Evolutionary conservation across 768 basidiomycete species (phyloP).

Genomic region (Termitomyces sp.): DNA sequence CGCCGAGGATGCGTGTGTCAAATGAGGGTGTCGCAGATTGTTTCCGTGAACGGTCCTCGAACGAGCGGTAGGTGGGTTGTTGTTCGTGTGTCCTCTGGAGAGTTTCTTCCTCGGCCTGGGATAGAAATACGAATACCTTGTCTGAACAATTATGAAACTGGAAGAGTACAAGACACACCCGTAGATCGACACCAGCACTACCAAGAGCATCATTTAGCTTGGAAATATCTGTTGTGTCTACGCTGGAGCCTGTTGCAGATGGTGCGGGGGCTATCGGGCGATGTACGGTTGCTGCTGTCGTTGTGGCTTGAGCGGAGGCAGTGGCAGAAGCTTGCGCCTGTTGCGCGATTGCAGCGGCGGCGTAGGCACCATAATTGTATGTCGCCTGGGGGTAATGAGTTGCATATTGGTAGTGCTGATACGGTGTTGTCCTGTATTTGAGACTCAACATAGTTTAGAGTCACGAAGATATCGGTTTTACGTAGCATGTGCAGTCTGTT

Average conservation of each 20-base stretch:
- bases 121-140: neutral
- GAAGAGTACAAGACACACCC: conserved; percentile 35
- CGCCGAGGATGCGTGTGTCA: conserved; percentile 56
- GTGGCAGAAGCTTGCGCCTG: conserved; percentile 15
- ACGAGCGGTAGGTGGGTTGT: conserved; percentile 56
- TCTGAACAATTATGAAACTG: neutral
- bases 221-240: conserved; percentile 68
- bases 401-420: conserved; percentile 44
- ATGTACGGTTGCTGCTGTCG: conserved; percentile 17
- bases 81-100: conserved; percentile 62
- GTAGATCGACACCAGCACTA: conserved; percentile 82
- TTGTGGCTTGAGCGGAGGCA: conserved; percentile 17
- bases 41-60: conserved; percentile 75
- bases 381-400: conserved; percentile 39
- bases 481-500: conserved; percentile 44
- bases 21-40: conserved; percentile 68
- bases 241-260: conserved; percentile 23
- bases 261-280: conserved; percentile 9
- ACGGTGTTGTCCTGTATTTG: conserved; percentile 35
- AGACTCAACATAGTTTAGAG: conserved; percentile 13
- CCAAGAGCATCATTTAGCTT: conserved; percentile 81
- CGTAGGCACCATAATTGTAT: conserved; percentile 39
- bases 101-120: conserved; percentile 80
- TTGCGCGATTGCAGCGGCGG: conserved; percentile 28
- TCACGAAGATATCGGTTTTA: conserved; percentile 23